A percentile compares a stretch with the other conserved stretches of the same genome.
Evolutionary conservation across 2,329 filamentous ascomycete genomes (phyloP).

Genomic region (Pseudocercospora musae): DNA sequence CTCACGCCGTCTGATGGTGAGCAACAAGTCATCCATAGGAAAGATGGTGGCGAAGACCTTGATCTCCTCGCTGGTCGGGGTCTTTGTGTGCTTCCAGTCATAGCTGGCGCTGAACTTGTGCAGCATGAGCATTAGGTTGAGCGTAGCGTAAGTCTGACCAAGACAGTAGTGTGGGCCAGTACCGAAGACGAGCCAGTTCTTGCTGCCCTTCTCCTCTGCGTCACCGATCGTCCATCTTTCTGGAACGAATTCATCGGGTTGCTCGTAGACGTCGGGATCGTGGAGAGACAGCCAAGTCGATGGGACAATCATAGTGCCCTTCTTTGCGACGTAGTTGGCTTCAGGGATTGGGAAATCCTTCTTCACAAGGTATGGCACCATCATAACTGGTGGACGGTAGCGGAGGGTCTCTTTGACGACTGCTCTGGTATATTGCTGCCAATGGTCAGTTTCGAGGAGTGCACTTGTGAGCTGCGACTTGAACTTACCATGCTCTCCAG

Average conservation of each 20-base stretch:
- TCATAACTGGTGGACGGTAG: constrained; percentile 92
- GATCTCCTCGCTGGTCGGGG: constrained; percentile 83
- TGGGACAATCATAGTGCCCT: constrained; percentile 92
- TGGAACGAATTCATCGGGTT: constrained; percentile 84
- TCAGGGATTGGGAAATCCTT: constrained; percentile 89
- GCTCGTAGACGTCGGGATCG: constrained; percentile 86
- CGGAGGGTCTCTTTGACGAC: constrained; percentile 88
- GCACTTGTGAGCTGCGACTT: too few species aligned
- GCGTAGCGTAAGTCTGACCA: constrained; percentile 84
- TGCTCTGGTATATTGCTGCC: constrained; percentile 73
- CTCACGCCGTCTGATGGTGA: constrained; percentile 20
- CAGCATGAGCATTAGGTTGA: constrained; percentile 71
- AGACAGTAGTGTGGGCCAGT: constrained; percentile 95
- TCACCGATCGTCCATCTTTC: constrained; percentile 85
- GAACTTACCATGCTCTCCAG: constrained; percentile 67
- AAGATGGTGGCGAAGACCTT: constrained; percentile 99
- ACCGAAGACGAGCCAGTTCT: constrained; percentile 97
- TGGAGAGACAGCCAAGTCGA: constrained; percentile 87
- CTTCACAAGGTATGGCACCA: constrained; percentile 94
- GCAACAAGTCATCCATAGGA: constrained; percentile 61
- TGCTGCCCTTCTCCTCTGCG: constrained; percentile 76
- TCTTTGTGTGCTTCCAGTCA: constrained; percentile 87
- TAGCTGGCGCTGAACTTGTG: constrained; percentile 33
- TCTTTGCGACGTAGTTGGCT: constrained; percentile 78
- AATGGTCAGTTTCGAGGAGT: too few species aligned